Base-by-base conservation (phyloP, 2,329 filamentous ascomycete species). In the Ophiostoma angusticollis region DNA sequence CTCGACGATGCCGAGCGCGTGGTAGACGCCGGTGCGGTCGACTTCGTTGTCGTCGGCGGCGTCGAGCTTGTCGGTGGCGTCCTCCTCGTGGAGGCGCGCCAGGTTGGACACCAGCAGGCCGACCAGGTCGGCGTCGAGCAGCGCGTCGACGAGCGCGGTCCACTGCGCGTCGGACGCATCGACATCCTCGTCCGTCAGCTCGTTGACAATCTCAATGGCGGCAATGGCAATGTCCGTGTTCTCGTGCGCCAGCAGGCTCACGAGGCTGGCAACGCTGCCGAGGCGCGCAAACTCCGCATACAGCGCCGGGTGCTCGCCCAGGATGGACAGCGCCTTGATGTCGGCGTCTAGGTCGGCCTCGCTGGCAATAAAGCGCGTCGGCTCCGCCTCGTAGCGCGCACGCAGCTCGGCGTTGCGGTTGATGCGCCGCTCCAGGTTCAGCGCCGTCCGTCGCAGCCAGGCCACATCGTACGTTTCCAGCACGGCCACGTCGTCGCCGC, bases 211-310 rank as follows among this genome's bases (percentile, higher is more conserved):
- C 61, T 96, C 83, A 35, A 94, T 78, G 1, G 81, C 84, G 46
- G 81, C 84, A 50, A 96, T 93, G 9, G 91, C 86, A 47, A 98
- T 93, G 54, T 98, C 91, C 1, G 87, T 89, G 56, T 98, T 98
- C 52, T 98, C 91, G 56, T 98, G 91, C 13, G 89, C 80, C 35
- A 98, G 64, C 37, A 98, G 61, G 2, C 79, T 74, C 2, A 93
- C 84, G 36, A 98, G 60, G 39, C 80, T 87, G 5, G 62, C 72
- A 1, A 78, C 75, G 43, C 77, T 82, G 16, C 83, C 82, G 37
- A 86, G 65, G 48, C 76, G 78, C 23, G 80, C 78, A 52, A 94
- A 86, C 45, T 93, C 84, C 11, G 65, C 64, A 57, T 91, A 95
- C 16, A 94, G 68, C 44, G 83, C 79, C 3, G 87, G 72, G 54